phyloP scores from a whole-genome alignment of 2,329 filamentous ascomycete genomes.

The Alternaria gansuensis region DNA sequence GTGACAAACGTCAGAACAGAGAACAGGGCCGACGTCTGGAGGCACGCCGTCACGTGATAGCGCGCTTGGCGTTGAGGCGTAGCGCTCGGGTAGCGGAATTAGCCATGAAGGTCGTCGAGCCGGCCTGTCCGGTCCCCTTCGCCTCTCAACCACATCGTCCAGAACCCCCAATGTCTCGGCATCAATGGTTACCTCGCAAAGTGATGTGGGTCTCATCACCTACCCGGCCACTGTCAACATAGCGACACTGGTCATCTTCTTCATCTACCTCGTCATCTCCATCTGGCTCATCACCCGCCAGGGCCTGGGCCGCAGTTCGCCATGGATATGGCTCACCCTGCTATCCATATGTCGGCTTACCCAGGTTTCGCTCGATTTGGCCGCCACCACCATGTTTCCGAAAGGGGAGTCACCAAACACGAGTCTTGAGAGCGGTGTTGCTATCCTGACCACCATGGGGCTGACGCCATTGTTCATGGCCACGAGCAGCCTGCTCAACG shows the following conservation, averaged over 20 bases:
- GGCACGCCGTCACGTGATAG: conserved; percentile 16
- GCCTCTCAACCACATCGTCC: conserved; percentile 9
- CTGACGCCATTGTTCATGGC: conserved; percentile 51
- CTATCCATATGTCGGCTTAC: conserved; percentile 47
- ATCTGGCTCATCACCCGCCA: conserved; percentile 43
- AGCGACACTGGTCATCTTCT: conserved; percentile 46
- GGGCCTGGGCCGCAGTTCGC: conserved; percentile 46
- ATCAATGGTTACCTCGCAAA: conserved; percentile 29
- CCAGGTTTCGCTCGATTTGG: conserved; percentile 50
- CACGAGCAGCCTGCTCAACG: conserved; percentile 47
- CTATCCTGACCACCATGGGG: conserved; percentile 49
- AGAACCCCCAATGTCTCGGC: conserved; percentile 31
- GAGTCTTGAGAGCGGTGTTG: conserved; percentile 44
- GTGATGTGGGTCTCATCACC: conserved; percentile 26
- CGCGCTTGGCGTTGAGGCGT: conserved; percentile 21
- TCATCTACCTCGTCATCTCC: conserved; percentile 42
- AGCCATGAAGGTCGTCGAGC: conserved; percentile 14
- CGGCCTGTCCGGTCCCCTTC: conserved; percentile 9
- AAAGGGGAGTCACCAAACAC: conserved; percentile 37
- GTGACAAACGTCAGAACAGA: conserved; percentile 9
- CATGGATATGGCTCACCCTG: conserved; percentile 48
- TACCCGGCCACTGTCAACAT: conserved; percentile 45
- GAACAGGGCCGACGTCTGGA: conserved; percentile 5
- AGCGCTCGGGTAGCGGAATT: conserved; percentile 22
- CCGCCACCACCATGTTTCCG: conserved; percentile 43